A percentile compares a stretch with the other conserved stretches of the same genome.
phyloP scores from a whole-genome alignment of 2,329 filamentous ascomycete genomes.

The Sporothrix pallida region DNA sequence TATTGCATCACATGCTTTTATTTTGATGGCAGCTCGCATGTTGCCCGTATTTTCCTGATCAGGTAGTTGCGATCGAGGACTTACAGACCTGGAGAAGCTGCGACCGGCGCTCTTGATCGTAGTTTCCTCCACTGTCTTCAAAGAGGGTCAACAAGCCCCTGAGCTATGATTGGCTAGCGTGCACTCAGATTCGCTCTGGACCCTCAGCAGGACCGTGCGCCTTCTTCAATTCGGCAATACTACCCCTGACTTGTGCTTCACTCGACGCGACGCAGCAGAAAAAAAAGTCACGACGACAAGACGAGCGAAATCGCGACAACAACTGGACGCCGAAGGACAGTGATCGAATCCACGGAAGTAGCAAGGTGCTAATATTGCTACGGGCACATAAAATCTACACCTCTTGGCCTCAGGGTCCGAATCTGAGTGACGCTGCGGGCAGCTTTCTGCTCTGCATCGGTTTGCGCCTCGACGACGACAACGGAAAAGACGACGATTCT shows the following conservation, averaged over 20 bases:
- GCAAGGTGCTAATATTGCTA: not conserved
- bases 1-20: no score
- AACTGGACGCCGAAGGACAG: not conserved
- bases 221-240: slow-evolving; percentile 27
- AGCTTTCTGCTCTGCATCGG: slow-evolving; percentile 5
- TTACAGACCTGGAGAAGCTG: slow-evolving; percentile 7
- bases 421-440: slow-evolving; percentile 8
- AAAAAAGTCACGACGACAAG: not conserved
- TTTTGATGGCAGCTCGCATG: not conserved
- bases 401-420: not conserved
- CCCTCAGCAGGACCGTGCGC: slow-evolving; percentile 29
- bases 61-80: slow-evolving; percentile 16
- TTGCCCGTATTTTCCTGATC: not conserved
- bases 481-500: not conserved
- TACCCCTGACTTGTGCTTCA: slow-evolving; percentile 31
- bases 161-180: slow-evolving; percentile 17
- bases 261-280: slow-evolving; percentile 6
- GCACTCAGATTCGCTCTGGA: not conserved
- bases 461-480: not conserved
- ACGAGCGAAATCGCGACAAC: not conserved
- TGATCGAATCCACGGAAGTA: no score
- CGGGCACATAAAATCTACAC: not conserved
- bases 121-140: slow-evolving; percentile 5
- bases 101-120: not conserved
- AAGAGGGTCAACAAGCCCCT: not conserved